Evolutionary conservation across 495 filamentous ascomycete species (phyloP).

Genomic region (Aspergillus heteromorphus): DNA sequence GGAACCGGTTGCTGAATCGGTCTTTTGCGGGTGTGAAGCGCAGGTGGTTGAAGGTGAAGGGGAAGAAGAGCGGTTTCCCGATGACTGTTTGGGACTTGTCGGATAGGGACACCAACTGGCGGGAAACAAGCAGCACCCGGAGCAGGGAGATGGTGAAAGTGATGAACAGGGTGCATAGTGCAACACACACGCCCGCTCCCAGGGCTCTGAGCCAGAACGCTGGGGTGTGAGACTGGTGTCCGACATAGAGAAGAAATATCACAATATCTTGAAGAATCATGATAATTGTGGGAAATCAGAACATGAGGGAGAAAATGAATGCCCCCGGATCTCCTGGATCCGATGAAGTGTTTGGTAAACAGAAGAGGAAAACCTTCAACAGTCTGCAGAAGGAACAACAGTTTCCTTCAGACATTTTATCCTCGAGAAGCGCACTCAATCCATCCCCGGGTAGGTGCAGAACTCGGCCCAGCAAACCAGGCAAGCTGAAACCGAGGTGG

Average conservation of each 20-base stretch:
- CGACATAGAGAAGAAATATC: background rate
- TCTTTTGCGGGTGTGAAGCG: slow-evolving; percentile 7
- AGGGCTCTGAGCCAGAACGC: background rate
- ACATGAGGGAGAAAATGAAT: no score
- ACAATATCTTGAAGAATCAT: slow-evolving; percentile 2
- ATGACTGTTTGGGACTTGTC: slow-evolving; percentile 4
- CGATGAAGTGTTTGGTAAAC: no score
- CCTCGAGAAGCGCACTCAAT: no score
- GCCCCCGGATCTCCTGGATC: no score
- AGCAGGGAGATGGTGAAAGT: background rate
- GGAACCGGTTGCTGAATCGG: slow-evolving; percentile 7
- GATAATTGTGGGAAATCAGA: background rate
- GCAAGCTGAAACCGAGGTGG: no score
- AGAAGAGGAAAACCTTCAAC: no score
- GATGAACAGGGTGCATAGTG: background rate
- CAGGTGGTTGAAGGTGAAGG: slow-evolving; percentile 9
- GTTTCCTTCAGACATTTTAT: no score
- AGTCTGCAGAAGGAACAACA: no score
- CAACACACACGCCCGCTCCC: background rate
- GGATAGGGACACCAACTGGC: slow-evolving; percentile 6
- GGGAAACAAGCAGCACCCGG: background rate
- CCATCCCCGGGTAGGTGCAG: no score
- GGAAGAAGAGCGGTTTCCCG: slow-evolving; percentile 14
- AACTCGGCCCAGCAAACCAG: no score
- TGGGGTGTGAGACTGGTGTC: slow-evolving; percentile 1